These are phyloP conservation scores for Colletotrichum filicis DNA, from an alignment of 2,329 filamentous ascomycete species.

Conservation along the genomic window DNA sequence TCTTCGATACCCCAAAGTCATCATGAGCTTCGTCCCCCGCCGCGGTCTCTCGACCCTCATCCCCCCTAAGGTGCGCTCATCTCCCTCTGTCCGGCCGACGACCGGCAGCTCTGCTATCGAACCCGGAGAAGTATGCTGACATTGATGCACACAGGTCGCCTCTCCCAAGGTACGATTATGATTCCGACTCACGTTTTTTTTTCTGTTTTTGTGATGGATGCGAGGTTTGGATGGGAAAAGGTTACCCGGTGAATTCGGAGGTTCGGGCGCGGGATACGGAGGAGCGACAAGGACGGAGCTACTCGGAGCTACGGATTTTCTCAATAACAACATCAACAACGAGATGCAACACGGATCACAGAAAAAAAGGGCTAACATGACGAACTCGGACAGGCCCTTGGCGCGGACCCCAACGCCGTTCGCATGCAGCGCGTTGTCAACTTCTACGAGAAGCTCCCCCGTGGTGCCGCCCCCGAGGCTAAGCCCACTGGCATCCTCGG, in stretches of 20 bases:
- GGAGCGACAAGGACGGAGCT: constrained; percentile 10
- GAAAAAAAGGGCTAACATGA: constrained; percentile 48
- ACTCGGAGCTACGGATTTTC: constrained; percentile 16
- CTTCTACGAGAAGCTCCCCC: constrained; percentile 99
- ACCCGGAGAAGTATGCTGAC: constrained; percentile 6
- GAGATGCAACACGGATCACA: neutral
- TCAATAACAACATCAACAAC: neutral
- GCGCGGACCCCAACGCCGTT: constrained; percentile 92
- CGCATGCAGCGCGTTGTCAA: constrained; percentile 98
- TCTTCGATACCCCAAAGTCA: constrained; percentile 54
- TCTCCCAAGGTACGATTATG: constrained; percentile 79
- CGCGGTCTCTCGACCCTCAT: constrained; percentile 98
- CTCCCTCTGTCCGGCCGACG: constrained; percentile 31
- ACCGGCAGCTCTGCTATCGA: neutral
- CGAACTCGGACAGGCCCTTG: constrained; percentile 77
- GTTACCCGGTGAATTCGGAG: constrained; percentile 15
- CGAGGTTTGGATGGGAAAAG: constrained; percentile 9
- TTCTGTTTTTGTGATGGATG: neutral
- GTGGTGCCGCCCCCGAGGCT: constrained; percentile 85
- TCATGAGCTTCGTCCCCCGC: constrained; percentile 93
- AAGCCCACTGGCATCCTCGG: constrained; percentile 86
- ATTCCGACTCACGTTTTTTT: constrained; percentile 5
- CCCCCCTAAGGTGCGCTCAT: constrained; percentile 87
- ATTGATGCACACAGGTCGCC: constrained; percentile 69
- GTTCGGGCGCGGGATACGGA: neutral